Percentiles rank a stretch among this genome's conserved stretches.
These are phyloP conservation scores for Pichia sp. DNA, from an alignment of 1,139 yeast species.

Conservation along the genomic window DNA sequence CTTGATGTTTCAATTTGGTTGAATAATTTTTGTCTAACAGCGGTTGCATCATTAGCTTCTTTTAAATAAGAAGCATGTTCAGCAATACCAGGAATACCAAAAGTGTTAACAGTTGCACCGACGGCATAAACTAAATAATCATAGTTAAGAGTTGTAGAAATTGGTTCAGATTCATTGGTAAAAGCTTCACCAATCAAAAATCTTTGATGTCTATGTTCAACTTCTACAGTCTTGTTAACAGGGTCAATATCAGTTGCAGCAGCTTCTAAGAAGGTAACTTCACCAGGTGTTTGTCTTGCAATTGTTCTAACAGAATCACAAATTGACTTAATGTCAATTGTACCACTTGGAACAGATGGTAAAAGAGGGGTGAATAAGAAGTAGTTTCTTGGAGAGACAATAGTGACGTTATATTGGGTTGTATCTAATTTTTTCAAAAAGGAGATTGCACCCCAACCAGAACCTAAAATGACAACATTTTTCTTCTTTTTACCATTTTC, in stretches of 20 bases:
- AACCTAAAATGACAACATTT: slow-evolving; percentile 55
- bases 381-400: slow-evolving; percentile 56
- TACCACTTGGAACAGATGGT: slow-evolving; percentile 56
- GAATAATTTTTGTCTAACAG: slow-evolving; percentile 47
- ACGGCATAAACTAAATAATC: slow-evolving; percentile 77
- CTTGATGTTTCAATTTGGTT: slow-evolving; percentile 69
- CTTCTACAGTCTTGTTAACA: slow-evolving; percentile 39
- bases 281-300: slow-evolving; percentile 42
- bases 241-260: slow-evolving; percentile 54
- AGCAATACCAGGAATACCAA: slow-evolving; percentile 74
- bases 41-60: slow-evolving; percentile 49
- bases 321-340: slow-evolving; percentile 49
- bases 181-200: slow-evolving; percentile 45
- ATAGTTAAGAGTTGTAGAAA: slow-evolving; percentile 41
- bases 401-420: slow-evolving; percentile 49
- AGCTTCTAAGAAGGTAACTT: slow-evolving; percentile 52
- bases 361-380: slow-evolving; percentile 54
- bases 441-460: slow-evolving; percentile 59
- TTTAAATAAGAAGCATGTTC: slow-evolving; percentile 53
- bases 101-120: slow-evolving; percentile 79
- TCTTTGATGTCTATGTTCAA: slow-evolving; percentile 45
- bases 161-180: slow-evolving; percentile 33
- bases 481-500: slow-evolving; percentile 72
- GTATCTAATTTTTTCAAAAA: slow-evolving; percentile 50
- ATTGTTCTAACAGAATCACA: slow-evolving; percentile 48